Conservation (phyloP, 495 filamentous ascomycete species). For the Lophiotrema nucula region DNA sequence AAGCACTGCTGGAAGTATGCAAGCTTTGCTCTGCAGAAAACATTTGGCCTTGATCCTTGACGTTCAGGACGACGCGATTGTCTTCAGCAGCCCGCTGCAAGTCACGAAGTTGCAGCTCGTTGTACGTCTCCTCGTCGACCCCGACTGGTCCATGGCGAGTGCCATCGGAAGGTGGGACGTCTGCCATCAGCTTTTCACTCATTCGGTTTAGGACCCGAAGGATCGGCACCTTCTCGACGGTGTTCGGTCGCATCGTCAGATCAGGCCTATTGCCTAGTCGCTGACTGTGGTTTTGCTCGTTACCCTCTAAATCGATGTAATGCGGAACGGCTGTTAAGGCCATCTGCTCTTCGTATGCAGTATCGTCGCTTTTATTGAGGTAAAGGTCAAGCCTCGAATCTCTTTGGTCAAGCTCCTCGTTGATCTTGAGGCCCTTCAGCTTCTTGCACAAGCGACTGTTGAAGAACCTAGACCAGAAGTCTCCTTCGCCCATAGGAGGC, state of each 20-base stretch:
- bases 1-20: slow-evolving; percentile 26
- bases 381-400: slow-evolving; percentile 67
- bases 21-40: slow-evolving; percentile 62
- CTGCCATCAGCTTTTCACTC: slow-evolving; percentile 86
- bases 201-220: slow-evolving; percentile 81
- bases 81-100: slow-evolving; percentile 71
- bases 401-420: slow-evolving; percentile 64
- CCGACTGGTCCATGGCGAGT: slow-evolving; percentile 63
- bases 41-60: slow-evolving; percentile 79
- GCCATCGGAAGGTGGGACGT: slow-evolving; percentile 73
- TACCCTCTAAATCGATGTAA: slow-evolving; percentile 87
- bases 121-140: slow-evolving; percentile 72
- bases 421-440: slow-evolving; percentile 80
- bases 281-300: slow-evolving; percentile 84
- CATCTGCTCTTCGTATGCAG: slow-evolving; percentile 49
- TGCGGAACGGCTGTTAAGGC: slow-evolving; percentile 67
- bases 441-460: slow-evolving; percentile 85
- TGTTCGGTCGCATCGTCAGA: slow-evolving; percentile 75
- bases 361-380: slow-evolving; percentile 65
- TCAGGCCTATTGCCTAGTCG: slow-evolving; percentile 80
- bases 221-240: slow-evolving; percentile 68
- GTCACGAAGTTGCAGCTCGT: slow-evolving; percentile 75
- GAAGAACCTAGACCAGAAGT: slow-evolving; percentile 94
- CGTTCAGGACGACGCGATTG: slow-evolving; percentile 75
- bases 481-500: slow-evolving; percentile 71